These are phyloP conservation scores for Pyrenophora teres DNA, from an alignment of 2,329 filamentous ascomycete genomes.

Conservation along the genomic window DNA sequence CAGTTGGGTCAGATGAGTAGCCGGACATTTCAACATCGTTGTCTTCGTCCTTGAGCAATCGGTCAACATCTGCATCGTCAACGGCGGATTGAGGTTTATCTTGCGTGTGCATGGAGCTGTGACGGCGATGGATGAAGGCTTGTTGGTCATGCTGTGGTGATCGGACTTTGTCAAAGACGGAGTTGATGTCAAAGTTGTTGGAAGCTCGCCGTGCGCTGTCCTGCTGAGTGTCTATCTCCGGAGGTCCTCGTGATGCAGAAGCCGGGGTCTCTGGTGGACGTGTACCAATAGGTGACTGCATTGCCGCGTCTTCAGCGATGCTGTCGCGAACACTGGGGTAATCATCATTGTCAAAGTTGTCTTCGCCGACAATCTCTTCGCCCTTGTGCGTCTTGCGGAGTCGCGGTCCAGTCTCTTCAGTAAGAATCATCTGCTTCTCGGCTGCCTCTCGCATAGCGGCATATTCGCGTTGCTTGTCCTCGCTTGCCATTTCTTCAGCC, in stretches of 20 bases:
- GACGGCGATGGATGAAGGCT: slow-evolving; percentile 57
- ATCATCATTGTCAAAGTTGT: slow-evolving; percentile 49
- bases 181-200: slow-evolving; percentile 78
- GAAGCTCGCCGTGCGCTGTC: slow-evolving; percentile 57
- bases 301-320: slow-evolving; percentile 27
- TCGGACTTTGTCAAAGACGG: slow-evolving; percentile 81
- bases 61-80: slow-evolving; percentile 87
- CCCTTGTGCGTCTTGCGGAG: slow-evolving; percentile 93
- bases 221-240: slow-evolving; percentile 42
- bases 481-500: slow-evolving; percentile 86
- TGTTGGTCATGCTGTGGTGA: slow-evolving; percentile 65
- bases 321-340: slow-evolving; percentile 34
- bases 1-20: slow-evolving; percentile 69
- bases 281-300: slow-evolving; percentile 22
- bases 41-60: slow-evolving; percentile 80
- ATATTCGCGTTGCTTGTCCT: slow-evolving; percentile 79
- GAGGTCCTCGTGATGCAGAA: slow-evolving; percentile 24
- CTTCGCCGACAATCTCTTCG: slow-evolving; percentile 84
- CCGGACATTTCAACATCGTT: slow-evolving; percentile 79
- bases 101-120: slow-evolving; percentile 52
- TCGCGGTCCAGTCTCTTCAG: slow-evolving; percentile 71
- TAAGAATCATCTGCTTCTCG: slow-evolving; percentile 83
- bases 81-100: slow-evolving; percentile 60
- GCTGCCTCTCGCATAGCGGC: slow-evolving; percentile 77
- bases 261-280: slow-evolving; percentile 29